A percentile compares a stretch with the other conserved stretches of the same genome.
phyloP scores from a whole-genome alignment of 805 yeast genomes.

The Starmerella apis region DNA sequence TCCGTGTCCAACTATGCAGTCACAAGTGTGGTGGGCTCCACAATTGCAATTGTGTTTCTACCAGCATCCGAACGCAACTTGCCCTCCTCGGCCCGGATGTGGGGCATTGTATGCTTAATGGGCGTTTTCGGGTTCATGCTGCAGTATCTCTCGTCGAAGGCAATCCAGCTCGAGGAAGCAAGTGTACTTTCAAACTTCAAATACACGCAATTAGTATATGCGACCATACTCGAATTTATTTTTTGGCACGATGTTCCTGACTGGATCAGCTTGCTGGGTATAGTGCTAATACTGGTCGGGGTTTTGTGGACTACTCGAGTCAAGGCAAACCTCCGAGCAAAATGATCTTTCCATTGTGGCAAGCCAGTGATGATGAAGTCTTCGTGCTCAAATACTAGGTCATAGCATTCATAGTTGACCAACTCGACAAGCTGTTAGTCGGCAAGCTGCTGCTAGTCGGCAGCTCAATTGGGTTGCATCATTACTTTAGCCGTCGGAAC shows the following conservation, averaged over 20 bases:
- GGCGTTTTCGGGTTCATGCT: slow-evolving; percentile 74
- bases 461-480: too few species aligned
- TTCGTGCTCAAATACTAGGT: neutral
- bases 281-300: slow-evolving; percentile 45
- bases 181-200: slow-evolving; percentile 64
- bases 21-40: slow-evolving; percentile 46
- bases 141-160: slow-evolving; percentile 72
- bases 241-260: slow-evolving; percentile 70
- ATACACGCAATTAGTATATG: slow-evolving; percentile 69
- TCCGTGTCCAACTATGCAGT: slow-evolving; percentile 70
- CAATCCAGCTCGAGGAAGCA: slow-evolving; percentile 72
- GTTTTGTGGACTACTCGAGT: slow-evolving; percentile 14
- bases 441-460: too few species aligned
- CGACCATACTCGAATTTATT: slow-evolving; percentile 60
- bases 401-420: neutral
- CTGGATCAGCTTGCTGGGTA: slow-evolving; percentile 57
- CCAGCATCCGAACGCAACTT: slow-evolving; percentile 5
- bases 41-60: slow-evolving; percentile 31
- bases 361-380: neutral
- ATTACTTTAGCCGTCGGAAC: neutral
- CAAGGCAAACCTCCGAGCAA: neutral
- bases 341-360: neutral
- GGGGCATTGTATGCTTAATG: slow-evolving; percentile 50
- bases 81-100: slow-evolving; percentile 26
- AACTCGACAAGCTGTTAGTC: too few species aligned